phyloP scores from a whole-genome alignment of 1,284 basidiomycete species.

The Trametes pubescens region DNA sequence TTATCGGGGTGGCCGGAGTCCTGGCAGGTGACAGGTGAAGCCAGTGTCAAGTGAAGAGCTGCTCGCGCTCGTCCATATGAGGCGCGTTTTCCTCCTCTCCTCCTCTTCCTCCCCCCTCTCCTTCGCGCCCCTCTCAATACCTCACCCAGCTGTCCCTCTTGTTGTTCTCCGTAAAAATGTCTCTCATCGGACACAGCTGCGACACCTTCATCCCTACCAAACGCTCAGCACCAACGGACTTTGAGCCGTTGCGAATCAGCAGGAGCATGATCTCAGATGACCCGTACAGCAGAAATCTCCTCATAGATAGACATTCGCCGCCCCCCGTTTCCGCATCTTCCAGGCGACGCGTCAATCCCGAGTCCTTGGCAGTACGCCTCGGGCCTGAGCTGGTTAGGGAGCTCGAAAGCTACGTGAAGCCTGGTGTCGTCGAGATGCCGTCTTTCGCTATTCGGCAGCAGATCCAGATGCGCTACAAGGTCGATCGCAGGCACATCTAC shows the following conservation, averaged over 20 bases:
- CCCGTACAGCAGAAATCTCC: constrained; percentile 20
- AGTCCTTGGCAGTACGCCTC: constrained; percentile 67
- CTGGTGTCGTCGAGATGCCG: constrained; percentile 77
- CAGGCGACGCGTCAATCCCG: constrained; percentile 47
- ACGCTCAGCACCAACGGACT: constrained; percentile 21
- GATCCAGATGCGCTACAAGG: constrained; percentile 70
- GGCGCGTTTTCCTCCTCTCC: constrained; percentile 5
- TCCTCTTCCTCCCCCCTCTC: constrained; percentile 7
- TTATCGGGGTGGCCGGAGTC: constrained; percentile 22
- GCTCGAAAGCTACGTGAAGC: constrained; percentile 68
- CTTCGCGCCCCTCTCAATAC: constrained; percentile 11
- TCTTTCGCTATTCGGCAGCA: constrained; percentile 71
- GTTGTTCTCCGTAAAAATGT: constrained; percentile 11
- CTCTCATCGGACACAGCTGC: constrained; percentile 16
- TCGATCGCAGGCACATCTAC: constrained; percentile 77
- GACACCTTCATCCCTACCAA: constrained; percentile 30
- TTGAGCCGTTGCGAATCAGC: constrained; percentile 23
- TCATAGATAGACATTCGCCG: constrained; percentile 18
- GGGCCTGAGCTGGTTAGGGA: constrained; percentile 71
- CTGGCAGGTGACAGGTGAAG: constrained; percentile 8
- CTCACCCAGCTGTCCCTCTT: background rate
- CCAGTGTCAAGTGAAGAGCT: constrained; percentile 8
- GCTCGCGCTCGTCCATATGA: background rate
- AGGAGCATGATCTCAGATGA: constrained; percentile 30
- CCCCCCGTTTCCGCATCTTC: constrained; percentile 20